Evolutionary conservation across 805 yeast species (phyloP), one percentile per base, ranked within the genome.

Genomic region (Kregervanrija pseudodelftensis): DNA sequence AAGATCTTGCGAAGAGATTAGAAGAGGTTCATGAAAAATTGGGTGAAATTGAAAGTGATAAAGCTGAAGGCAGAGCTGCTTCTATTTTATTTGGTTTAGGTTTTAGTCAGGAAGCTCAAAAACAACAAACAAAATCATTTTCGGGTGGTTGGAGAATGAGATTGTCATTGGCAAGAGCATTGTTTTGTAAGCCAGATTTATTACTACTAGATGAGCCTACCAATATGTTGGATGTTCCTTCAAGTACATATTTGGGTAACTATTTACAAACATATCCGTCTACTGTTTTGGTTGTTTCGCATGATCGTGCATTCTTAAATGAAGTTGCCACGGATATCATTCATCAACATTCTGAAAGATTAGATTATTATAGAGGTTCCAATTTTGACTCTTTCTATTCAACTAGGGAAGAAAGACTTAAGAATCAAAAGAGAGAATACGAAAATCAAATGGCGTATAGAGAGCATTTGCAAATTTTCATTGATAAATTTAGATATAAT

Each of bases 141-240:
- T 89, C 97, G 43, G 99, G 99, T 78, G 99, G 99, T 80, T 93
- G 99, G 99, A 84, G 99, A 77, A 93, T 93, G 99, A 85, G 99
- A 73, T 76, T 93, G 52, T 86, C 97, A n/a, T 75, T 93, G 49
- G 99, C 99, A 3, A 80, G 99, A 68, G 99, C 99, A 0, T 75
- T 93, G 62, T 93, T 93, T 75, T 91, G 97, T 76, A 83, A 88
- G 62, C 99, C 99, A 0, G 99, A 93, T 65, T 72, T 93, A 52
- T 72, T 93, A 53, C 71, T 93, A 61, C 76, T 93, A 52, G 99
- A 93, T 78, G 99, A 93, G 76, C 99, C 99, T 59, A 90, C 98
- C 49, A 93, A 93, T 82, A 93, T 90, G 96, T 85, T 93, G 95
- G 99, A 93, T 79, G 96, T 93, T 65, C 99, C 99, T 30, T 90